Conservation (phyloP, 1,139 yeast genomes). For the Hansenula lynferdii region DNA sequence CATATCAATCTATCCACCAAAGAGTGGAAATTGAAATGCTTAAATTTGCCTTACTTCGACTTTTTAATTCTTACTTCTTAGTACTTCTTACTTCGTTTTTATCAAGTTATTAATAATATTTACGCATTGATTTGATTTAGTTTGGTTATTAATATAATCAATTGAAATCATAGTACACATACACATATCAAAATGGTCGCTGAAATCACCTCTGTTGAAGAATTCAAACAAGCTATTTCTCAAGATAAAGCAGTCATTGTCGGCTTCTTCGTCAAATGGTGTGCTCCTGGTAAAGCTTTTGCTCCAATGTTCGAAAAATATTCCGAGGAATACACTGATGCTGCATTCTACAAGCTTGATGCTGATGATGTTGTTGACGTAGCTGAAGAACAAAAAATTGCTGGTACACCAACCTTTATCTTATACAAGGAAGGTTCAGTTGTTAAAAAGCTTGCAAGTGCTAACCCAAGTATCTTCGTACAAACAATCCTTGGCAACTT, state of each 20-base stretch:
- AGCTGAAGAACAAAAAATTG: constrained; percentile 67
- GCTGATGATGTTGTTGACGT: constrained; percentile 74
- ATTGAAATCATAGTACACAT: not conserved
- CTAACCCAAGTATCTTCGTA: constrained; percentile 79
- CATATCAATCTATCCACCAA: too few relatives aligned
- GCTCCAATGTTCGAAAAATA: constrained; percentile 87
- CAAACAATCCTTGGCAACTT: constrained; percentile 56
- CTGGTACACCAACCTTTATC: constrained; percentile 87
- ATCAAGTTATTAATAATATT: too few relatives aligned
- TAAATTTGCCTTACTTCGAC: too few relatives aligned
- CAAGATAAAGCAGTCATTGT: constrained; percentile 72
- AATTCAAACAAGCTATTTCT: constrained; percentile 56
- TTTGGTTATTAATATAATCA: not conserved
- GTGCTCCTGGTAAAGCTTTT: constrained; percentile 96
- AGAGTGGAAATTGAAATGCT: too few relatives aligned
- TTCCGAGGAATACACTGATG: constrained; percentile 47
- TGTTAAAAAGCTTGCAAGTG: constrained; percentile 76
- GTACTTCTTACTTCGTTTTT: too few relatives aligned
- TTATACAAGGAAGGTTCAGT: constrained; percentile 74
- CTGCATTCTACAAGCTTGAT: constrained; percentile 77
- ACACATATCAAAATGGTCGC: constrained; percentile 26
- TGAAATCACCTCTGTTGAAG: constrained; percentile 44
- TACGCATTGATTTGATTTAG: too few relatives aligned
- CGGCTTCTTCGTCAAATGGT: constrained; percentile 94
- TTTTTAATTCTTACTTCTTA: too few relatives aligned